Percentiles rank a stretch among this genome's conserved stretches.
These are phyloP conservation scores for Pelargonium fulgidum DNA, from an alignment of 441 rosid genomes.

Conservation along the genomic window DNA sequence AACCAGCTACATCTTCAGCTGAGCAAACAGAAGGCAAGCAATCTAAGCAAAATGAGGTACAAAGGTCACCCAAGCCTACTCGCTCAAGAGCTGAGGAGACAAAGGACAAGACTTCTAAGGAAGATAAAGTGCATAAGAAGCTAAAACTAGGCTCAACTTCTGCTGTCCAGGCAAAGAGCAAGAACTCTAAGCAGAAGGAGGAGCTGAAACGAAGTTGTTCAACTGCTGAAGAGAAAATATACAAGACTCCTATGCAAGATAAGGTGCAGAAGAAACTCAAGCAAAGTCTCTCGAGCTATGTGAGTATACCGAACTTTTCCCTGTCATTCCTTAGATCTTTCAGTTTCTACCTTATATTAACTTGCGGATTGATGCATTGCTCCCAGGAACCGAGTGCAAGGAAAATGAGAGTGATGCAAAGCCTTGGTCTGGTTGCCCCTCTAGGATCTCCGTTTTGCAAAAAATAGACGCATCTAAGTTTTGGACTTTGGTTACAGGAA, in stretches of 20 bases:
- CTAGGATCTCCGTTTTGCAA: conserved; percentile 50
- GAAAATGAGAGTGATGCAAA: conserved; percentile 52
- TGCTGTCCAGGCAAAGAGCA: no score
- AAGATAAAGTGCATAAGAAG: no score
- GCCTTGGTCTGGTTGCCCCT: conserved; percentile 52
- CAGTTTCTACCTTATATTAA: not conserved
- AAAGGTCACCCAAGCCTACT: conserved; percentile 15
- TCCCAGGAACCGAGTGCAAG: conserved; percentile 35
- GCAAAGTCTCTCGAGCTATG: conserved; percentile 18
- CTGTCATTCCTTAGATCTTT: conserved; percentile 8
- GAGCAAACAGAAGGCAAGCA: not conserved
- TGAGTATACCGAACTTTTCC: conserved; percentile 17
- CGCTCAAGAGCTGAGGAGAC: conserved; percentile 11
- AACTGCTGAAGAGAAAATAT: no score
- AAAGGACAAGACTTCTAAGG: conserved; percentile 12
- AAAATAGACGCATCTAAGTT: conserved; percentile 5
- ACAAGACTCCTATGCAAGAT: not conserved
- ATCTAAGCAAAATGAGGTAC: conserved; percentile 12
- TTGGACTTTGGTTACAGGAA: not conserved
- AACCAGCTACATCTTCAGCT: conserved; percentile 7
- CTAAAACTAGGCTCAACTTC: no score
- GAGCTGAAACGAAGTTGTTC: no score
- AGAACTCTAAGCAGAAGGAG: no score
- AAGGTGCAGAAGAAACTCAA: conserved; percentile 14
- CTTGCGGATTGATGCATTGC: not conserved